Conservation (phyloP, 805 yeast species). For the Metschnikowia santaceciliae region DNA sequence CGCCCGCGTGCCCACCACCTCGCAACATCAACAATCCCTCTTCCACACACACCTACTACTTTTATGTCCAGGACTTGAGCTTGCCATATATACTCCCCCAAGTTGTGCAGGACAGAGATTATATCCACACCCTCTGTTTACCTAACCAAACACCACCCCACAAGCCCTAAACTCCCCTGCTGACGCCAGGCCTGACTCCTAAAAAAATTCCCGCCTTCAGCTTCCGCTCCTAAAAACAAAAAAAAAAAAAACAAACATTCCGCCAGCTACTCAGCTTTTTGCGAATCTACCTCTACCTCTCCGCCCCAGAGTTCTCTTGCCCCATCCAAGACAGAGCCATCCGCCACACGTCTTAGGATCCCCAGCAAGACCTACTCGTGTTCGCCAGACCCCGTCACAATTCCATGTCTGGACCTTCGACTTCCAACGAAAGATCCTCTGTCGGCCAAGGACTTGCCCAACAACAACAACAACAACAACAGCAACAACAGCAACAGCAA, state of each 20-base stretch:
- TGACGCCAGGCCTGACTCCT: neutral
- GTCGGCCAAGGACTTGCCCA: slow-evolving; percentile 12
- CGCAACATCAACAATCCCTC: slow-evolving; percentile 18
- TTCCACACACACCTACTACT: slow-evolving; percentile 22
- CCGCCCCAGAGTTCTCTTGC: neutral
- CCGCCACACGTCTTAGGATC: neutral
- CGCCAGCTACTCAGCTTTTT: neutral
- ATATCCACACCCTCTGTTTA: slow-evolving; percentile 19
- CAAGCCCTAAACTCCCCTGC: neutral
- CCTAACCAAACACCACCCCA: slow-evolving; percentile 2
- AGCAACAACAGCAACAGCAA: slow-evolving; percentile 8
- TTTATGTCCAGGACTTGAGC: slow-evolving; percentile 21
- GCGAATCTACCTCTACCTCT: neutral
- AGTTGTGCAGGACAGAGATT: slow-evolving; percentile 21
- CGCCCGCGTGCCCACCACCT: slow-evolving; percentile 16
- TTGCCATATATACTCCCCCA: slow-evolving; percentile 7
- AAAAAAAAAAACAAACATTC: neutral
- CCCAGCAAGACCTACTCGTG: slow-evolving; percentile 1
- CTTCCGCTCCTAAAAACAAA: neutral
- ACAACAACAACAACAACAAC: slow-evolving; percentile 12
- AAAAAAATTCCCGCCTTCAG: neutral
- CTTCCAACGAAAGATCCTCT: slow-evolving; percentile 18
- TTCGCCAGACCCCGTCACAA: neutral
- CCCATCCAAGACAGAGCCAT: neutral
- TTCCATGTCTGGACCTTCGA: slow-evolving; percentile 19